Conservation (phyloP, 164 flowering plant species). For the Vitis cinerea region DNA sequence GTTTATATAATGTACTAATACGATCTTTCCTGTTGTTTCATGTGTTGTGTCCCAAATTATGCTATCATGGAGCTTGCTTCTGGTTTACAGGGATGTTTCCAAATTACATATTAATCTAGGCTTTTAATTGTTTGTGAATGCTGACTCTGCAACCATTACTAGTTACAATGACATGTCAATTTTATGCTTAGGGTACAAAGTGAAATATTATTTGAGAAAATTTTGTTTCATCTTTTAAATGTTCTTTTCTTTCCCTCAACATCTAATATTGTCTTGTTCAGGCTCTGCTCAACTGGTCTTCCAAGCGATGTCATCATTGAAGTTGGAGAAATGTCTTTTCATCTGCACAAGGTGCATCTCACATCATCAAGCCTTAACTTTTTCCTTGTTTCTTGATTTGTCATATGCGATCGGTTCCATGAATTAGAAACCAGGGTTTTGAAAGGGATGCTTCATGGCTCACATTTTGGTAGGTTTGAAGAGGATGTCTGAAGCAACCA, state of each 20-base stretch:
- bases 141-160: too few relatives aligned
- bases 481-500: neutral
- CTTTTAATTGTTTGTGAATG: too few relatives aligned
- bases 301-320: conserved; percentile 49
- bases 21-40: too few relatives aligned
- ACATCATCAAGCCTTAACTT: neutral
- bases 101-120: too few relatives aligned
- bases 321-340: conserved; percentile 42
- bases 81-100: too few relatives aligned
- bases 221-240: neutral
- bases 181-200: too few relatives aligned
- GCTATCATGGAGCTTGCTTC: too few relatives aligned
- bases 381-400: too few relatives aligned
- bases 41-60: too few relatives aligned
- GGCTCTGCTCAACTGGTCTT: conserved; percentile 50
- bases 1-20: too few relatives aligned
- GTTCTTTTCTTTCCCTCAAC: neutral
- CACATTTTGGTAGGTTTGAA: neutral
- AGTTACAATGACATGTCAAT: too few relatives aligned
- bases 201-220: neutral
- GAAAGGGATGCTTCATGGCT: neutral
- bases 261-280: conserved; percentile 3
- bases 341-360: conserved; percentile 46
- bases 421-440: neutral
- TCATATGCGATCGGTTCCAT: neutral